Evolutionary conservation across 2,329 filamentous ascomycete species (phyloP), one percentile per base, ranked within the genome.

Genomic region (Camillea tinctor): DNA sequence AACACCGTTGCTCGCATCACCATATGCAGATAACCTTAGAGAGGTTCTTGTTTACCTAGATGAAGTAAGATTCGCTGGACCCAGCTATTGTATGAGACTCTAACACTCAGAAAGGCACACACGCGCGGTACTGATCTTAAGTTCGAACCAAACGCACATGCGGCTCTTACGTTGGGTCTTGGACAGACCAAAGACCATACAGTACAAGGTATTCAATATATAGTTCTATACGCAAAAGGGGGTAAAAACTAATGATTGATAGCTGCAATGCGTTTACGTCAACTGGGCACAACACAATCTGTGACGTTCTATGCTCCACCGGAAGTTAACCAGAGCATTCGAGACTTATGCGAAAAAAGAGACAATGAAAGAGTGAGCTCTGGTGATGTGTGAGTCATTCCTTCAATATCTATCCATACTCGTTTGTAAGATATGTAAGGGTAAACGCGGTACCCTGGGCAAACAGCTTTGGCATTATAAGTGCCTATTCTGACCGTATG

Each of bases 241-340:
- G 36, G 15, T 7, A 17, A 3, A 44, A 15, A 1, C 54, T 65
- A 62, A 66, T 8, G 15, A n/a, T 26, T 8, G 1, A n/a, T 59
- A 84, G 87, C 87, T 56, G 86, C 87, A 0, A 90, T 90, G 87
- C 75, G 88, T 60, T 69, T 90, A 0, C 78, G 88, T 2, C 82
- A 88, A 49, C 75, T 90, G 0, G 77, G 75, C 0, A 75, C 78
- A 0, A 82, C 81, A 0, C 86, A 89, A 59, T 82, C 82, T 0
- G 72, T 89, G 0, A 70, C 73, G 15, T 83, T 88, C 54, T 68
- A 64, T n/a, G 65, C 66, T 52, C 66, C 77, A 1, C 83, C 81
- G 0, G 86, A 89, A 66, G 86, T 89, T 0, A 78, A 88, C 36
- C 82, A 85, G 24, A 87, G 81, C 61, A 88, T 90, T 30, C 65